These are phyloP conservation scores for Pseudogymnoascus sp. DNA, from an alignment of 2,329 filamentous ascomycete genomes.

Conservation along the genomic window DNA sequence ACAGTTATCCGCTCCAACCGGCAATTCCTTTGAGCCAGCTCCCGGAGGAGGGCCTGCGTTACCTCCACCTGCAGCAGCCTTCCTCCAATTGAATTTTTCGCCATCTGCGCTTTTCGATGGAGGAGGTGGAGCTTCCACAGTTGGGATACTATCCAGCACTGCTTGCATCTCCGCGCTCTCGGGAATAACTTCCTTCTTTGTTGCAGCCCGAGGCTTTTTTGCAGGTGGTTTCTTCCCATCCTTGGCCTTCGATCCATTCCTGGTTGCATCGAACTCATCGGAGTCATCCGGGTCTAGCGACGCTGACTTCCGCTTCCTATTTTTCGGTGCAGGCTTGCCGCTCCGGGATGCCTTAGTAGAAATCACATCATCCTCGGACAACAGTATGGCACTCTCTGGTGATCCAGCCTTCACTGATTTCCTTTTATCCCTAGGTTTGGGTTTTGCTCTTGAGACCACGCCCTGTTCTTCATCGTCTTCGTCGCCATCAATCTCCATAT, in stretches of 20 bases:
- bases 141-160: conserved; percentile 83
- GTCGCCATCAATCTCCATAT: conserved; percentile 61
- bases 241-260: conserved; percentile 40
- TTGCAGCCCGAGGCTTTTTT: conserved; percentile 30
- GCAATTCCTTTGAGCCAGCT: conserved; percentile 62
- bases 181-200: conserved; percentile 57
- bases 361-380: conserved; percentile 40
- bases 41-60: conserved; percentile 58
- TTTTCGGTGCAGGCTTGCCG: conserved; percentile 26
- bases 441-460: conserved; percentile 29
- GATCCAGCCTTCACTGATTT: conserved; percentile 44
- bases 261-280: conserved; percentile 45
- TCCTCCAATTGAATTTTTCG: conserved; percentile 74
- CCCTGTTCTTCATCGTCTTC: conserved; percentile 67
- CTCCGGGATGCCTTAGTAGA: conserved; percentile 24
- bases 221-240: conserved; percentile 27
- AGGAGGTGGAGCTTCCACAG: conserved; percentile 74
- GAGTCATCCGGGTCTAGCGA: conserved; percentile 49
- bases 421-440: conserved; percentile 30
- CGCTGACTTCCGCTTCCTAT: conserved; percentile 53
- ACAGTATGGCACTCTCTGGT: conserved; percentile 34
- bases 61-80: conserved; percentile 48
- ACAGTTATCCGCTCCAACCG: conserved; percentile 80
- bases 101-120: conserved; percentile 59
- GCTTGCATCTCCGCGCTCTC: conserved; percentile 70